These are phyloP conservation scores for Lachnum nothofagi DNA, from an alignment of 2,329 filamentous ascomycete genomes.

Conservation along the genomic window DNA sequence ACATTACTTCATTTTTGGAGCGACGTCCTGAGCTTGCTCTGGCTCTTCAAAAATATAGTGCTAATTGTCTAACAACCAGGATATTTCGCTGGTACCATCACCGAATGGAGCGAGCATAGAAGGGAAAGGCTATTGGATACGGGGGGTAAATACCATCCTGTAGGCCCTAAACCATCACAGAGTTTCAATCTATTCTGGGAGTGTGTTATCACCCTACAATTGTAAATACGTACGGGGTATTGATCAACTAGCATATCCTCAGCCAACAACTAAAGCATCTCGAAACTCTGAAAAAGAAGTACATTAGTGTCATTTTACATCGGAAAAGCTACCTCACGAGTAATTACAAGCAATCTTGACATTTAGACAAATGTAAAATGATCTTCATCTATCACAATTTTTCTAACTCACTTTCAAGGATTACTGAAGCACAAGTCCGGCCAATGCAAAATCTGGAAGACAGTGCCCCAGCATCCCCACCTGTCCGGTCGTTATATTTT, in stretches of 20 bases:
- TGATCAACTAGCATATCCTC: slow-evolving; percentile 9
- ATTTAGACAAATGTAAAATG: slow-evolving; percentile 1
- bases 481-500: slow-evolving; percentile 35
- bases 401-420: no score
- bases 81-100: slow-evolving; percentile 46
- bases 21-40: no score
- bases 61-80: no score
- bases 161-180: slow-evolving; percentile 10
- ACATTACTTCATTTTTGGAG: no score
- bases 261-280: slow-evolving; percentile 23
- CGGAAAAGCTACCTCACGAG: slow-evolving; percentile 34
- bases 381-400: background rate
- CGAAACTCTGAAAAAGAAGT: slow-evolving; percentile 31
- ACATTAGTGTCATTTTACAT: slow-evolving; percentile 30
- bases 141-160: slow-evolving; percentile 23
- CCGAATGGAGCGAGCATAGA: slow-evolving; percentile 43
- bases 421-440: no score
- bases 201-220: slow-evolving; percentile 35
- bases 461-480: slow-evolving; percentile 31
- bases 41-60: no score
- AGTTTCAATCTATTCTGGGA: no score
- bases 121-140: slow-evolving; percentile 40
- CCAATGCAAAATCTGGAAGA: slow-evolving; percentile 29
- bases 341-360: slow-evolving; percentile 36
- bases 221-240: slow-evolving; percentile 28